Evolutionary conservation across 2,329 filamentous ascomycete species (phyloP), one percentile per base, ranked within the genome.

Genomic region (Nemania serpens): DNA sequence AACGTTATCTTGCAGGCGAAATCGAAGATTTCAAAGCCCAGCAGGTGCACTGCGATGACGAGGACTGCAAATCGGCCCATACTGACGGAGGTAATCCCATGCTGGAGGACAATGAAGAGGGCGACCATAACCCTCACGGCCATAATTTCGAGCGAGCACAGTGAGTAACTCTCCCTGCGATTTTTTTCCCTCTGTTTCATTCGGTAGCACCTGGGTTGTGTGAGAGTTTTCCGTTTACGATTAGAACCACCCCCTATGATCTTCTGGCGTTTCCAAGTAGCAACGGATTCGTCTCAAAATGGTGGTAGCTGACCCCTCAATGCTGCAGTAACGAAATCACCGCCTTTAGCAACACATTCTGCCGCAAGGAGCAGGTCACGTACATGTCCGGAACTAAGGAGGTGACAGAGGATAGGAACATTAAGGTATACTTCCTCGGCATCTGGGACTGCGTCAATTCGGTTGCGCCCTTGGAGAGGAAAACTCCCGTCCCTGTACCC

Each of bases 401-500:
- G n/a, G 20, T 58, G 29, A 57, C 47, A 12, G 56, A 60, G 36
- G 58, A 64, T 1, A 62, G 18, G 13, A 70, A 69, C 13, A 69
- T 82, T 51, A 79, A 78, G 18, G 77, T 84, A 6, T 80, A 81
- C 68, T 84, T 84, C 69, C 78, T 84, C n/a, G 82, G 82, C 1
- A 75, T 84, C 43, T 84, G 81, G 74, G 82, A 85, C 65, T 82
- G 79, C 60, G 82, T 85, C 43, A 82, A 81, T 67, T 81, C 78
- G 2, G 81, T 84, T 7, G 75, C 78, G 6, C 74, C 79, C 13
- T 61, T 79, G 25, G 77, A 78, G 59, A 51, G 65, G 11, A 77
- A 73, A 55, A 71, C 75, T 22, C 75, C 71, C n/a, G 69, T 75
- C 25, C 78, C 77, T 4, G 73, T 75, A 1, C 71, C 75, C 0